These are phyloP conservation scores for Bigelowiella natans DNA, from an alignment of 78 protist genomes.

Conservation along the genomic window DNA sequence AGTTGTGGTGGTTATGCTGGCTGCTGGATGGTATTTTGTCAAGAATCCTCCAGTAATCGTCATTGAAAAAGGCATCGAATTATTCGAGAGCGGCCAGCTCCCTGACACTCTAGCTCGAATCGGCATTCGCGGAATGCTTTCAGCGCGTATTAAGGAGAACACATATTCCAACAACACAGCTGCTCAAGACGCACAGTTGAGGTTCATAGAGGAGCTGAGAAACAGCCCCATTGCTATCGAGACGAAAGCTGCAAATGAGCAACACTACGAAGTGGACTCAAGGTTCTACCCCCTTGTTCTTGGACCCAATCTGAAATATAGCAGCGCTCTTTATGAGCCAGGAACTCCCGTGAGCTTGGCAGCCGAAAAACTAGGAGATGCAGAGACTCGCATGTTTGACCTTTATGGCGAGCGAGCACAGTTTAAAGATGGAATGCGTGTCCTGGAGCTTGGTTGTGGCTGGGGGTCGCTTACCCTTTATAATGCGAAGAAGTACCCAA, in stretches of 20 bases:
- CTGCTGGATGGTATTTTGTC: too few relatives aligned
- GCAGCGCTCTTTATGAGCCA: background rate
- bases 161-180: background rate
- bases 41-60: too few relatives aligned
- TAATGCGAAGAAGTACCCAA: background rate
- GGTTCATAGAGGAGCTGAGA: background rate
- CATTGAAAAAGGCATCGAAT: background rate
- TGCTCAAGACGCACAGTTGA: background rate
- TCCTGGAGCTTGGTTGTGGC: slow-evolving; percentile 18
- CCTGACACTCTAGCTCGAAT: background rate
- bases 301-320: background rate
- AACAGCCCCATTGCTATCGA: background rate
- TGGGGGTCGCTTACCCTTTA: background rate
- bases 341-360: background rate
- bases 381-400: background rate
- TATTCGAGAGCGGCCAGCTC: background rate
- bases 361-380: background rate
- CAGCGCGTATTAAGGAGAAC: background rate
- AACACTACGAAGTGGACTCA: background rate
- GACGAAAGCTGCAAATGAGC: background rate
- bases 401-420: background rate
- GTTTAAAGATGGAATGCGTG: background rate
- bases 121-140: background rate
- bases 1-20: too few relatives aligned
- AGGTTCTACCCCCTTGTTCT: background rate